A percentile compares a stretch with the other conserved stretches of the same genome.
Conservation (phyloP, 2,329 filamentous ascomycete genomes). For the Scopulariopsis brevicaulis region DNA sequence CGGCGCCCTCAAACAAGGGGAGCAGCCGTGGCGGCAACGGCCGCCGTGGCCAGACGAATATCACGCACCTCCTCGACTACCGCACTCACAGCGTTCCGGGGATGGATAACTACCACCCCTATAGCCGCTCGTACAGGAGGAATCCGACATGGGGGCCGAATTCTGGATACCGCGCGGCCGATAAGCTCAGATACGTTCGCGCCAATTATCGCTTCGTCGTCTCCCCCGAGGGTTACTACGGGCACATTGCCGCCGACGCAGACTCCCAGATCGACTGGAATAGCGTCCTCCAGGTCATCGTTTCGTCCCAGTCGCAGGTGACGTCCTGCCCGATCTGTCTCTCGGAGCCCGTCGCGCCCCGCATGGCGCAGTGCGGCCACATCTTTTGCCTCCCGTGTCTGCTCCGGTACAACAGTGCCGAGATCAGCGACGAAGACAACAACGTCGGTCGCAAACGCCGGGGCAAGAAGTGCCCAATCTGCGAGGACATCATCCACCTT, state of each 20-base stretch:
- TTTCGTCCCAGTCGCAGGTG: slow-evolving; percentile 77
- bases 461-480: slow-evolving; percentile 95
- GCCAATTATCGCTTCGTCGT: slow-evolving; percentile 98
- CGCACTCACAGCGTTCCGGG: slow-evolving; percentile 1
- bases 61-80: slow-evolving; percentile 71
- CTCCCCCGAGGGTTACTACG: slow-evolving; percentile 68
- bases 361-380: slow-evolving; percentile 95
- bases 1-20: slow-evolving; percentile 30
- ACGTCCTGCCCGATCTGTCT: slow-evolving; percentile 92
- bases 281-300: slow-evolving; percentile 81
- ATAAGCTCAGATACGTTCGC: slow-evolving; percentile 85
- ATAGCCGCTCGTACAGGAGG: slow-evolving; percentile 49
- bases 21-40: slow-evolving; percentile 33
- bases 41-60: slow-evolving; percentile 88
- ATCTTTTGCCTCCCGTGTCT: slow-evolving; percentile 93
- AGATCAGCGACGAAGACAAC: slow-evolving; percentile 56
- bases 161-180: slow-evolving; percentile 78
- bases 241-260: slow-evolving; percentile 69
- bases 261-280: slow-evolving; percentile 88
- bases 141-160: slow-evolving; percentile 76
- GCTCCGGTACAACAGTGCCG: slow-evolving; percentile 90
- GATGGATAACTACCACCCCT: slow-evolving; percentile 59
- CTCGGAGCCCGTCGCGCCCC: slow-evolving; percentile 80
- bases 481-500: slow-evolving; percentile 87
- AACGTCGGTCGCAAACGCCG: slow-evolving; percentile 55